Evolutionary conservation across 2,329 filamentous ascomycete species (phyloP).

Genomic region (Phaeophleospora eucalypticola): DNA sequence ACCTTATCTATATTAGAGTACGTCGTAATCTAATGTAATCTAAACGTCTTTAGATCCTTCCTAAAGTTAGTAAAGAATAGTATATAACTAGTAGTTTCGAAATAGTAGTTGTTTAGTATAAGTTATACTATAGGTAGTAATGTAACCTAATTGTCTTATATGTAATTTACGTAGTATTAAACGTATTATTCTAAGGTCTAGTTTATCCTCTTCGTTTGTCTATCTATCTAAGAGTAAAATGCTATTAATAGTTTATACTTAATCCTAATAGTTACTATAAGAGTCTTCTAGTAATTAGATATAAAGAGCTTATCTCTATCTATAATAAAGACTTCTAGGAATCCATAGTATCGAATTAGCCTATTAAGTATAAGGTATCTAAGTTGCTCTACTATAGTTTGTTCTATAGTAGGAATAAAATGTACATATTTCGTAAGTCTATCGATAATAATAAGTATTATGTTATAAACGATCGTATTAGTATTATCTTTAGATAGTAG

Average conservation of each 20-base stretch:
- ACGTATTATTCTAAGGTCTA: conserved; percentile 26
- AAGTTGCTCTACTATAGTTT: conserved; percentile 13
- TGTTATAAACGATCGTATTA: conserved; percentile 8
- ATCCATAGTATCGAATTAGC: conserved; percentile 17
- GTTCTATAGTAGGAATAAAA: conserved; percentile 9
- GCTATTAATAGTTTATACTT: conserved; percentile 23
- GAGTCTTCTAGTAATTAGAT: conserved; percentile 20
- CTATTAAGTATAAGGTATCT: conserved; percentile 18
- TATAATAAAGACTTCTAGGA: conserved; percentile 18
- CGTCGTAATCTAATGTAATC: background rate
- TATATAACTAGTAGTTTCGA: conserved; percentile 13
- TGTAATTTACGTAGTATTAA: conserved; percentile 19
- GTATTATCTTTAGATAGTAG: conserved; percentile 7
- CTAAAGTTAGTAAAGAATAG: conserved; percentile 23
- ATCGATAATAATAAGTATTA: conserved; percentile 21
- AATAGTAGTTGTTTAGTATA: conserved; percentile 20
- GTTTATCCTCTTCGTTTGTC: conserved; percentile 28
- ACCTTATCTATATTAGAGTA: conserved; percentile 1
- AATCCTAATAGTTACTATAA: conserved; percentile 18
- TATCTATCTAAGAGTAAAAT: conserved; percentile 28
- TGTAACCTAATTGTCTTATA: conserved; percentile 22
- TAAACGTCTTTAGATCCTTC: conserved; percentile 5
- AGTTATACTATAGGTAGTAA: conserved; percentile 23
- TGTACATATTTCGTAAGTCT: conserved; percentile 14
- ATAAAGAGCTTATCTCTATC: conserved; percentile 25